Evolutionary conservation across 1,284 basidiomycete species (phyloP), one percentile per base, ranked within the genome.

Genomic region (Pascua sp.): DNA sequence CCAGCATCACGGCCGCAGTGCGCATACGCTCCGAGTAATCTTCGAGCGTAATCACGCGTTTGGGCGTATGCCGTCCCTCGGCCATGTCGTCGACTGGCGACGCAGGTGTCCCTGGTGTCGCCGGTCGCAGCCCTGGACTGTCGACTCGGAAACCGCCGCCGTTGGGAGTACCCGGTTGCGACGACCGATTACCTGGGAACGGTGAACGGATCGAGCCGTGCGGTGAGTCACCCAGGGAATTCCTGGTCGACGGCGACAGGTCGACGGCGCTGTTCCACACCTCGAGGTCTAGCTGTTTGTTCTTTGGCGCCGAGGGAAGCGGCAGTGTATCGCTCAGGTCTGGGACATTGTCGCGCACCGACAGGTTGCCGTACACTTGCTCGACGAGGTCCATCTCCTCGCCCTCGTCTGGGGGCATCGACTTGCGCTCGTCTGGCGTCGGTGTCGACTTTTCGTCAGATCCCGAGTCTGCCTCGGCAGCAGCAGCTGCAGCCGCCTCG

Each of bases 21-120:
- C 91, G 86, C 95, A 98, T 98, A 45, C 95, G 85, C 68, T 97
- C 91, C 0, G 95, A 95, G 73, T 98, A 98, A 67, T 98, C 95
- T 69, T 98, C 94, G 37, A 98, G 80, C 1, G 80, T 79, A 57
- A 81, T 78, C 9, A 75, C 67, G 2, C 68, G 70, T 45, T 77
- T 72, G 13, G 63, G 58, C 9, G 69, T 42, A 15, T 36, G 36
- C 10, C 40, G 17, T 18, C 40, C 44, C 37, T 54, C 53, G 49
- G 46, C 55, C 39, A 53, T 4, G n/a, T 42, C 47, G 45, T 16
- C n/a, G 51, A 17, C 15, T 44, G 11, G 13, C 42, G 38, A 40
- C 13, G 39, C 43, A 42, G 44, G 46, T 9, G 51, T 41, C 15
- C 42, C 42, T 2, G 59, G 61, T 4, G 56, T 47, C 16, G 49